Base-by-base conservation (phyloP, 2,329 filamentous ascomycete species). In the Hymenoscyphus salicellus region DNA sequence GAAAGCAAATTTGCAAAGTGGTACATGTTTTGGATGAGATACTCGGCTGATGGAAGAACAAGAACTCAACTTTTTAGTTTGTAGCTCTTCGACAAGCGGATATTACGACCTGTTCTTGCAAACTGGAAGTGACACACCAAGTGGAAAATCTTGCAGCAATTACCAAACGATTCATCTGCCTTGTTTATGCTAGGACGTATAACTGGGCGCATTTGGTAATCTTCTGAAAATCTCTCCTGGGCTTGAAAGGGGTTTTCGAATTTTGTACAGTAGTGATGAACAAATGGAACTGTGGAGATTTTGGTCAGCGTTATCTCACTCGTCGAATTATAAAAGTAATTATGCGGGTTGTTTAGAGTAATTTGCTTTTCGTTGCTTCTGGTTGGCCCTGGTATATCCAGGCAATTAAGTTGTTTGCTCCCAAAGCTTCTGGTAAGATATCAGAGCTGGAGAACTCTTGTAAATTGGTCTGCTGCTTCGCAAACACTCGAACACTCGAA, bases 51-150 rank as follows among this genome's bases (percentile, higher is more conserved):
- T 58, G 20, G 43, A 46, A 30, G 16, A 16, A 16, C 28, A 55
- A 78, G 77, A 84, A 72, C 75, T 84, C 60, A 84, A 84, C 68
- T 84, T 83, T 72, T 73, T 84, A 2, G 82, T 77, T 11, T 85
- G 82, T 69, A 74, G 78, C 65, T 72, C 80, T 14, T 76, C 76
- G 14, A 75, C 71, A 1, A 67, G 64, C 28, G 69, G 69, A 16
- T 84, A 81, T 59, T 84, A 81, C 74, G 80, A 83, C 73, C 69
- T 84, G 16, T 85, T 80, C 68, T 73, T 85, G 56, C 83, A 85
- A 74, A 84, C 80, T 1, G 82, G 83, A 1, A 81, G 78, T 58
- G 80, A 82, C 46, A 76, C 75, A 41, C 82, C 83, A 1, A 79
- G 77, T 60, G 82, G 81, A 1, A 77, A 76, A 73, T 80, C 77